Conservation (phyloP, 2,329 filamentous ascomycete genomes). For the Trichoderma atroviride region DNA sequence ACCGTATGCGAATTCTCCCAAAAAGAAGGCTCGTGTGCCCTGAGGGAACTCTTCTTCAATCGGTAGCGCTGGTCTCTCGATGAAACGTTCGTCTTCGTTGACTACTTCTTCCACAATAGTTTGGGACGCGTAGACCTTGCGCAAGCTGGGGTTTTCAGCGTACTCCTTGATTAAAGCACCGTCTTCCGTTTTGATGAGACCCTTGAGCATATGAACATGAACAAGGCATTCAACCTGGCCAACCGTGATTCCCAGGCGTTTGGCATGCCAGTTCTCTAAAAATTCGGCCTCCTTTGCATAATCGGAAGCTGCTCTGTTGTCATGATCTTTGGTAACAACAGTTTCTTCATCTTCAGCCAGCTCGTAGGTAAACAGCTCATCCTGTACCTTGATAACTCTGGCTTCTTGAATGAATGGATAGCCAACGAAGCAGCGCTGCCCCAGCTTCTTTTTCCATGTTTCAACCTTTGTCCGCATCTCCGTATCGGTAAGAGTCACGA, state of each 20-base stretch:
- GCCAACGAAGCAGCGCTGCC: conserved; percentile 84
- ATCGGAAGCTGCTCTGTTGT: conserved; percentile 73
- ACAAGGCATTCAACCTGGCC: conserved; percentile 86
- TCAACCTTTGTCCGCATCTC: conserved; percentile 71
- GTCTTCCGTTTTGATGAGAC: conserved; percentile 84
- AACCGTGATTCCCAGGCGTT: conserved; percentile 84
- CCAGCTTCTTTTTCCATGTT: conserved; percentile 76
- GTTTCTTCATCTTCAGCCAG: conserved; percentile 67
- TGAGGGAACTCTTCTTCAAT: conserved; percentile 90
- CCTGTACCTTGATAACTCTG: conserved; percentile 83
- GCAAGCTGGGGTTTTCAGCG: conserved; percentile 78
- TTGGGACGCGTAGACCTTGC: conserved; percentile 89
- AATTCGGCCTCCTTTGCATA: conserved; percentile 82
- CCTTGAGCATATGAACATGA: conserved; percentile 91
- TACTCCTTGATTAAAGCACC: conserved; percentile 94
- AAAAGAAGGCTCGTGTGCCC: conserved; percentile 83
- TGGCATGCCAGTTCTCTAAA: conserved; percentile 87
- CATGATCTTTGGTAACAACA: conserved; percentile 70
- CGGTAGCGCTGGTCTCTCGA: conserved; percentile 84
- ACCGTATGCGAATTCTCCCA: conserved; percentile 92
- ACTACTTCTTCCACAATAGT: conserved; percentile 86
- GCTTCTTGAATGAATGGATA: conserved; percentile 96
- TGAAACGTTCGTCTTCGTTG: conserved; percentile 89
- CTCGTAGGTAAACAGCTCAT: conserved; percentile 89
- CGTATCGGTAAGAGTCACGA: conserved; percentile 78